phyloP scores from a whole-genome alignment of 768 basidiomycete genomes.

The Termitomyces titanicus region DNA sequence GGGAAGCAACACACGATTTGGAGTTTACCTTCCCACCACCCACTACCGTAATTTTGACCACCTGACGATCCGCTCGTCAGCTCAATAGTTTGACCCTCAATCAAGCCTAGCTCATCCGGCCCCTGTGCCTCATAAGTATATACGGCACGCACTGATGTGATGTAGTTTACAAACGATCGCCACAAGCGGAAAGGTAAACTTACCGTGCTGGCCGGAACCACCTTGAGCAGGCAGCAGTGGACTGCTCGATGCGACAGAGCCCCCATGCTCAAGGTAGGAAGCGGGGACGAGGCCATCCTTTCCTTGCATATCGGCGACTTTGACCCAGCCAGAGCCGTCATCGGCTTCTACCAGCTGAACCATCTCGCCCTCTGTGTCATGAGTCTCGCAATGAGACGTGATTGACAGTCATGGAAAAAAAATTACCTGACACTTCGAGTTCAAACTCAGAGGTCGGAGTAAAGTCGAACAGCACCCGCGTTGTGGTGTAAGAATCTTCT shows the following conservation, averaged over 20 bases:
- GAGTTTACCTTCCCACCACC: conserved; percentile 84
- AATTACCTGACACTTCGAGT: conserved; percentile 56
- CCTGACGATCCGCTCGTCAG: conserved; percentile 59
- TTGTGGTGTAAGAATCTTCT: conserved; percentile 46
- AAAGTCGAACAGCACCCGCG: conserved; percentile 73
- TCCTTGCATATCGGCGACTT: conserved; percentile 57
- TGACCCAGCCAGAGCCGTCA: conserved; percentile 86
- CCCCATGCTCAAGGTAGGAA: conserved; percentile 58
- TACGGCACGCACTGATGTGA: conserved; percentile 66
- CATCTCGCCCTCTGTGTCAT: conserved; percentile 49
- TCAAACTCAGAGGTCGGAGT: conserved; percentile 75
- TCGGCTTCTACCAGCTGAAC: conserved; percentile 76
- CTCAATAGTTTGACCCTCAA: conserved; percentile 59
- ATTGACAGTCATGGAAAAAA: background rate
- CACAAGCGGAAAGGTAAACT: conserved; percentile 16
- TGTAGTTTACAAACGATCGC: conserved; percentile 1
- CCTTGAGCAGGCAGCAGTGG: conserved; percentile 19
- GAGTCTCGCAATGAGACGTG: conserved; percentile 3
- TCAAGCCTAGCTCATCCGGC: conserved; percentile 61
- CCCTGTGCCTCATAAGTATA: conserved; percentile 78
- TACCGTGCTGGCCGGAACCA: conserved; percentile 50
- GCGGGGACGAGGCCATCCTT: conserved; percentile 78
- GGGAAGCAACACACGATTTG: conserved; percentile 4
- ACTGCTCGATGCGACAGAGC: conserved; percentile 20
- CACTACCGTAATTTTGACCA: conserved; percentile 67